These are phyloP conservation scores for Saccharum hybrid DNA, from an alignment of 202 grass and related monocot genomes.

Conservation along the genomic window DNA sequence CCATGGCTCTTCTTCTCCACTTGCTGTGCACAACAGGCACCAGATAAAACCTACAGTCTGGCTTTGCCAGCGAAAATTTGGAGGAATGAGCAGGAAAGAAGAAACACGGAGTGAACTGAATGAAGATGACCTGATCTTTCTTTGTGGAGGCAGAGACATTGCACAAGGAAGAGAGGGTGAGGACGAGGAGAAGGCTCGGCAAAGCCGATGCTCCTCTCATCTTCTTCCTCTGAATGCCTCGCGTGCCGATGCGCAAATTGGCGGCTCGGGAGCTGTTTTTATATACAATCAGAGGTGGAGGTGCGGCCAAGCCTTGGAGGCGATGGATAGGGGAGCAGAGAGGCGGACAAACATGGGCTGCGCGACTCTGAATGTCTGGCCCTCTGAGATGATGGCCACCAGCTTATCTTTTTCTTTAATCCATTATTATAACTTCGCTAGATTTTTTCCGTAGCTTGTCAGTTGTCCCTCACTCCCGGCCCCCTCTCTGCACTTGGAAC, in stretches of 20 bases:
- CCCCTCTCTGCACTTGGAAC: not conserved
- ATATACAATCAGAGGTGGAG: constrained; percentile 7
- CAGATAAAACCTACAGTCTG: not conserved
- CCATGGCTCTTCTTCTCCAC: not conserved
- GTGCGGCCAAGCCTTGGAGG: not conserved
- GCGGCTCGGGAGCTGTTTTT: constrained; percentile 21
- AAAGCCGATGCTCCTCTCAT: constrained; percentile 4
- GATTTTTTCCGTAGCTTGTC: not conserved
- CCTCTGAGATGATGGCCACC: not conserved
- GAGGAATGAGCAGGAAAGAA: not conserved
- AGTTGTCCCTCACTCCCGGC: not conserved
- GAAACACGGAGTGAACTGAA: not conserved
- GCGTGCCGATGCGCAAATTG: not conserved
- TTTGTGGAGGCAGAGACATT: constrained; percentile 38
- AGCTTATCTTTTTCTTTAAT: not conserved
- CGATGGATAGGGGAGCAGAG: constrained; percentile 17
- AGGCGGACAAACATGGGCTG: no score
- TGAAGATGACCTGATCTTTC: constrained; percentile 53
- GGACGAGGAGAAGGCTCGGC: constrained; percentile 31
- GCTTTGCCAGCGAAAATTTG: not conserved
- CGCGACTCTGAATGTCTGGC: no score
- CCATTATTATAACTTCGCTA: not conserved
- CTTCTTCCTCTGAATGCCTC: constrained; percentile 22
- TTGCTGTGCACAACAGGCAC: not conserved
- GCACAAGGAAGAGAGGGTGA: constrained; percentile 40